Conservation (phyloP, 2,329 filamentous ascomycete genomes). For the Calonectria hawksworthii region DNA sequence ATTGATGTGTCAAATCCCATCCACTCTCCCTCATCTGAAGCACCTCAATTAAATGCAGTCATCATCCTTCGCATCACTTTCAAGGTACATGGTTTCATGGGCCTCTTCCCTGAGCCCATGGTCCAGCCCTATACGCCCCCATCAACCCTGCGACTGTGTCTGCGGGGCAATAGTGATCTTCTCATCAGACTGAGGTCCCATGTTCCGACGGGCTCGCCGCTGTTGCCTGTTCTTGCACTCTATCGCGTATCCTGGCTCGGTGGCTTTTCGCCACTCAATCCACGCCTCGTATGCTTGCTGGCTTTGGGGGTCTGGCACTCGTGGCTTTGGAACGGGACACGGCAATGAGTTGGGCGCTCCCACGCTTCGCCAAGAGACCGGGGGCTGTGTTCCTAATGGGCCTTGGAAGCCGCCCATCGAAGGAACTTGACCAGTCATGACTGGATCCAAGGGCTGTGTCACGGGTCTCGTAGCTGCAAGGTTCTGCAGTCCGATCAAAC, state of each 20-base stretch:
- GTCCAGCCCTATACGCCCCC: background rate
- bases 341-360: constrained; percentile 6
- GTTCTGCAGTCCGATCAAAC: background rate
- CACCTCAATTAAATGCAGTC: background rate
- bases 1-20: background rate
- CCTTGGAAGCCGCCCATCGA: background rate
- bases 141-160: background rate
- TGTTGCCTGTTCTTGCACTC: constrained; percentile 62
- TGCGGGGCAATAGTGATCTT: background rate
- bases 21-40: background rate
- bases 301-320: constrained; percentile 54
- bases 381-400: background rate
- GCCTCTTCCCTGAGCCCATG: background rate
- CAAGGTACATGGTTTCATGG: background rate
- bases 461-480: background rate
- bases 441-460: background rate
- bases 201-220: constrained; percentile 50
- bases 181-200: constrained; percentile 16
- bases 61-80: background rate
- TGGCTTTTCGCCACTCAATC: constrained; percentile 64
- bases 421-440: background rate
- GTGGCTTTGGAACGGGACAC: constrained; percentile 56
- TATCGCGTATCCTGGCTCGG: constrained; percentile 62
- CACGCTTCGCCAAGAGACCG: background rate
- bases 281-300: constrained; percentile 64